Evolutionary conservation across 805 yeast species (phyloP), one percentile per base, ranked within the genome.

Genomic region (Ogataea saltuana): DNA sequence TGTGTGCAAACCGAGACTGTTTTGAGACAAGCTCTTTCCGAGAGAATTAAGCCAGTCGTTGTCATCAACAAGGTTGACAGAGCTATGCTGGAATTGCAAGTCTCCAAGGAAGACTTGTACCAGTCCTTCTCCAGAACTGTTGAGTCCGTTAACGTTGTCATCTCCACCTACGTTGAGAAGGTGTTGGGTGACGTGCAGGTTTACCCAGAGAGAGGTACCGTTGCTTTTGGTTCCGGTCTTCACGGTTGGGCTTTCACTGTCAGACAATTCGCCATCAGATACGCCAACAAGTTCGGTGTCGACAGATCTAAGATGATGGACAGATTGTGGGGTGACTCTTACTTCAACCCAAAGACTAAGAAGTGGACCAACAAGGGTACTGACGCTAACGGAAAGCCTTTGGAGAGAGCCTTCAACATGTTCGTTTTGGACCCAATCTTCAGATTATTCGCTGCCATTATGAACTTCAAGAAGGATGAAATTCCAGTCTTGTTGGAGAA

Each of bases 211-310:
- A 74, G 76, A 71, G 99, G 99, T 80, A 91, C 98, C 74, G 96
- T 91, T 69, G 99, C 99, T 63, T 91, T 91, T 76, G 98, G 96
- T 81, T 93, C 98, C 74, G 99, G 98, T 86, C 81, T 91, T 70
- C 99, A 91, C 84, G 99, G 99, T 76, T 91, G 99, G 99, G 98
- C 97, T 71, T 91, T 91, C 91, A 91, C 99, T 64, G 85, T 91
- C 70, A 88, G 99, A 77, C 98, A 91, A 81, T 91, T 91, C 64
- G 97, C 98, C 65, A 74, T 79, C 77, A 88, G 96, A 80, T 91
- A 93, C 84, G 82, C 97, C 72, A 89, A 90, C 89, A 93, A 91
- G 80, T 91, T 93, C 72, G 98, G 98, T 89, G 98, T 91, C 69
- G 97, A 91, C 87, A 83, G 88, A 73, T 59, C 70, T 53, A 91